Evolutionary conservation across 2,329 filamentous ascomycete genomes (phyloP).

Genomic region (Lachnellula occidentalis): DNA sequence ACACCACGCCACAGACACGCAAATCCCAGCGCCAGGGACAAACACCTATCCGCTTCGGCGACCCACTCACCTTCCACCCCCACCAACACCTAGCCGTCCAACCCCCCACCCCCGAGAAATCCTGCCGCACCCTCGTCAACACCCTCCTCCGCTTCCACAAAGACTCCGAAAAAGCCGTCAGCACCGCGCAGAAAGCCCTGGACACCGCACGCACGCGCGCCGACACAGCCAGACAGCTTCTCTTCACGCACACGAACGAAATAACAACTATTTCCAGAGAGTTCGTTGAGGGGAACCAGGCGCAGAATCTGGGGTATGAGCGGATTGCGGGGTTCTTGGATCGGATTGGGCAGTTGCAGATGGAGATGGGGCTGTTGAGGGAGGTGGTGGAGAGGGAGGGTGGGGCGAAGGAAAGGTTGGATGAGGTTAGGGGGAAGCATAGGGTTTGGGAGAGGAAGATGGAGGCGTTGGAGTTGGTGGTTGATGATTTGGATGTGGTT

Average conservation of each 20-base stretch:
- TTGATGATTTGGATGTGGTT: not conserved
- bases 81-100: too few species aligned
- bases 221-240: not conserved
- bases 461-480: not conserved
- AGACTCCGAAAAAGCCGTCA: too few species aligned
- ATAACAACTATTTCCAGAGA: not conserved
- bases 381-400: not conserved
- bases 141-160: too few species aligned
- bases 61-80: too few species aligned
- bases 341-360: not conserved
- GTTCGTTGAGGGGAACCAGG: not conserved
- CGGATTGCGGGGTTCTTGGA: not conserved
- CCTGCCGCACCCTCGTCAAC: too few species aligned
- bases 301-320: not conserved
- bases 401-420: not conserved
- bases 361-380: not conserved
- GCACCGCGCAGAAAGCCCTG: not conserved
- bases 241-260: not conserved
- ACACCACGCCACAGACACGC: not conserved
- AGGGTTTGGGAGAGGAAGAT: not conserved
- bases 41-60: not conserved
- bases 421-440: not conserved
- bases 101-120: too few species aligned
- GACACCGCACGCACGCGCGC: not conserved
- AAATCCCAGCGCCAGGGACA: not conserved